Percentiles rank a stretch among this genome's conserved stretches.
Evolutionary conservation across 208 protist species (phyloP).

Genomic region (Crithidia brevicula): DNA sequence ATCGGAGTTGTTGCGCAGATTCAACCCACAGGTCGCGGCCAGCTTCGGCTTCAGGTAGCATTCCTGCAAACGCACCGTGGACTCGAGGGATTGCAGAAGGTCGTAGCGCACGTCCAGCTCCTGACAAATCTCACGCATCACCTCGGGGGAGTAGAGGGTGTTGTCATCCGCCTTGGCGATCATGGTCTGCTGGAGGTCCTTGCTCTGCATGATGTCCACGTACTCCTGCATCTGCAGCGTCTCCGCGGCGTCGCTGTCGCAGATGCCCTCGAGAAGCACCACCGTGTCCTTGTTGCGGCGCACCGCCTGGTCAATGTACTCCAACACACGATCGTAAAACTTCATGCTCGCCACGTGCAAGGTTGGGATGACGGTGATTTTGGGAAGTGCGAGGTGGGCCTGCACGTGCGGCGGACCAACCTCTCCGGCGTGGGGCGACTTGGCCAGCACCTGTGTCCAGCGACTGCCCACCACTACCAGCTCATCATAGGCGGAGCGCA

Average conservation of each 20-base stretch:
- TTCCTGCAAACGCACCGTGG: slow-evolving; percentile 82
- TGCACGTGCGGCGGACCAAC: slow-evolving; percentile 43
- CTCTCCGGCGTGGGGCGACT: slow-evolving; percentile 28
- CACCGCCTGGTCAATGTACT: slow-evolving; percentile 85
- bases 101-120: slow-evolving; percentile 80
- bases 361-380: slow-evolving; percentile 85
- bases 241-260: slow-evolving; percentile 76
- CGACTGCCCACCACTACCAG: slow-evolving; percentile 83
- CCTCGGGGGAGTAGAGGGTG: slow-evolving; percentile 69
- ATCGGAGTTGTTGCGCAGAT: slow-evolving; percentile 85
- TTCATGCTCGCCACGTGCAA: slow-evolving; percentile 82
- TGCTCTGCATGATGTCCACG: slow-evolving; percentile 57
- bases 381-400: slow-evolving; percentile 44
- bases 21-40: slow-evolving; percentile 68
- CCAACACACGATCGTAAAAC: slow-evolving; percentile 87
- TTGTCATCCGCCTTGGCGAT: slow-evolving; percentile 76
- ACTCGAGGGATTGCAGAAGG: slow-evolving; percentile 43
- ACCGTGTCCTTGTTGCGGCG: slow-evolving; percentile 60
- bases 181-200: slow-evolving; percentile 57
- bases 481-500: slow-evolving; percentile 71
- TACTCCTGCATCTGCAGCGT: slow-evolving; percentile 86
- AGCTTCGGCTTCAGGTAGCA: slow-evolving; percentile 92
- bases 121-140: slow-evolving; percentile 79
- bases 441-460: slow-evolving; percentile 76
- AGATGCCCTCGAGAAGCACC: slow-evolving; percentile 90